Evolutionary conservation across 2,329 filamentous ascomycete genomes (phyloP).

Genomic region (Whalleya microplaca): DNA sequence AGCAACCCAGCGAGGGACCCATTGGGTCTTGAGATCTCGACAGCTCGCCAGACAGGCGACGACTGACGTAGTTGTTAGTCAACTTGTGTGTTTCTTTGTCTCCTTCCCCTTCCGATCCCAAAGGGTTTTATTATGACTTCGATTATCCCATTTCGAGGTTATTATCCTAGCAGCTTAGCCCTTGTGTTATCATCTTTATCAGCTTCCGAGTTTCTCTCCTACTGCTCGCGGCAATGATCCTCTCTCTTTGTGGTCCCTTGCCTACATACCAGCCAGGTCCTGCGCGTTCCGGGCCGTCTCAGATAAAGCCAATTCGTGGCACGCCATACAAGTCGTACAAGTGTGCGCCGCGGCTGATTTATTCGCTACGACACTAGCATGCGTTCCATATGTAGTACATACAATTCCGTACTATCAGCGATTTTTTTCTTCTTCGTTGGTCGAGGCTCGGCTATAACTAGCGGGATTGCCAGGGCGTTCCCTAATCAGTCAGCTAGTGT

Average conservation of each 20-base stretch:
- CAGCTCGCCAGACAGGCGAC: too few relatives aligned
- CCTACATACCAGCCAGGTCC: too few relatives aligned
- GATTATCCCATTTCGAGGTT: too few relatives aligned
- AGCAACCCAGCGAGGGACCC: too few relatives aligned
- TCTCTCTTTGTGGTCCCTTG: slow-evolving; percentile 1
- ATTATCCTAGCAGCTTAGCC: too few relatives aligned
- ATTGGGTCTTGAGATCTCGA: too few relatives aligned
- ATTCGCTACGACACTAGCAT: neutral
- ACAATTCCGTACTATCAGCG: too few relatives aligned
- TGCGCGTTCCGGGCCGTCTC: slow-evolving; percentile 5
- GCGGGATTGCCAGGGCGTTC: neutral
- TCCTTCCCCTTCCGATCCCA: neutral
- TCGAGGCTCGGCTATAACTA: neutral
- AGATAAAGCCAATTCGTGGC: slow-evolving; percentile 11
- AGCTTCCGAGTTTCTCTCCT: slow-evolving; percentile 12
- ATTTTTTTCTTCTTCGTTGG: neutral
- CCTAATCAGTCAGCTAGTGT: neutral
- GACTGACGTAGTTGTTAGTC: neutral
- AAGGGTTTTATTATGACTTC: neutral
- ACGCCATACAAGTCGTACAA: neutral
- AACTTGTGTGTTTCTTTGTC: neutral
- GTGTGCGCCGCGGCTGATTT: neutral
- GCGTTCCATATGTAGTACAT: too few relatives aligned
- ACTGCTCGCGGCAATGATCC: slow-evolving; percentile 26
- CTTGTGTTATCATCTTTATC: too few relatives aligned